Evolutionary conservation across 495 filamentous ascomycete species (phyloP), one percentile per base, ranked within the genome.

Genomic region (Hypoxylon trugodes): DNA sequence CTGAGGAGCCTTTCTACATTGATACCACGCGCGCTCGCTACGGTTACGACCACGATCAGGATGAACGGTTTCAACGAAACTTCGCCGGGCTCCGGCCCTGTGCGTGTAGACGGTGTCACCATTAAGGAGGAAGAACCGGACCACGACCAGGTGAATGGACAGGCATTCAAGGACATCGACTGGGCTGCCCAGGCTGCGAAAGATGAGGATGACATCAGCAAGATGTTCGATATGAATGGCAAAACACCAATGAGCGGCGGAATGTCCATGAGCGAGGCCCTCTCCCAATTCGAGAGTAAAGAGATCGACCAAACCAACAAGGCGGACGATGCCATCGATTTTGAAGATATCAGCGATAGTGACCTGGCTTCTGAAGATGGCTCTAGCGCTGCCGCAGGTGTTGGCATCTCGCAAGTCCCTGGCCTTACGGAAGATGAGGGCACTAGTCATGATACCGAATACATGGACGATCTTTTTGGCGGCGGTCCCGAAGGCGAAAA

Each of bases 331-430:
- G 79, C 78, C 42, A 64, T 76, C 57, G 95, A 99, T 75, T 99
- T 87, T 65, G 93, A 91, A 71, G 91, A 96, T 73, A 88, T 96
- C 72, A 80, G 78, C 45, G 87, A 89, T 52, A 82, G 82, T 54
- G 88, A 88, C 33, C 70, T 84, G 6, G 79, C 78, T 64, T 79
- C 71, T 42, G 74, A 76, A 37, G 69, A 70, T 28, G 75, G 53
- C 12, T 61, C 51, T 16, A 54, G 21, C 30, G 72, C 75, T 24
- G 78, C 76, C 37, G 79, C 76, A 22, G 73, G 71, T 13, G 73
- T 67, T 0, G 69, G 71, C 41, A 63, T 72, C 25, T 73, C 67
- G 8, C 75, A 84, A 63, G 61, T 74, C 52, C 80, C 78, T 8
- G 80, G 76, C 40, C 60, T 84, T 19, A 80, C 76, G 3, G 79